These are phyloP conservation scores for Candida gigantensis DNA, from an alignment of 1,139 yeast genomes.

Conservation along the genomic window DNA sequence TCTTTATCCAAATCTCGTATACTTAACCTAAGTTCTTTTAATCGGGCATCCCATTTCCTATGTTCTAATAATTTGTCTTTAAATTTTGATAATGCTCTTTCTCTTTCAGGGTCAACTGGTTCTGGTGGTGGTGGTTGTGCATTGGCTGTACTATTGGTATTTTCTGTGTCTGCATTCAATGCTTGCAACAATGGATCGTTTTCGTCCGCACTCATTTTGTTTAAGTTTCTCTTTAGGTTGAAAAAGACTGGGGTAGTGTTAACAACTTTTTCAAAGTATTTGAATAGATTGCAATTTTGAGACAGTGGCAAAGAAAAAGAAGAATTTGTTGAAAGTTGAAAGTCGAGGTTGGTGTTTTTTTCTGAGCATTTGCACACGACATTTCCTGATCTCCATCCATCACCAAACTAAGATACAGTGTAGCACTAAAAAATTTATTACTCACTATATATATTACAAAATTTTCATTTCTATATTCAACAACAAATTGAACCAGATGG, in stretches of 20 bases:
- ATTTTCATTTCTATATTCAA: conserved; percentile 1
- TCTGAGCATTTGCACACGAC: conserved; percentile 1
- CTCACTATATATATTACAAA: too few relatives aligned
- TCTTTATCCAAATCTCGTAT: conserved; percentile 83
- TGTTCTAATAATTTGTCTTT: conserved; percentile 89
- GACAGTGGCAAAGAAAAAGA: too few relatives aligned
- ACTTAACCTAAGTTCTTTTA: conserved; percentile 79
- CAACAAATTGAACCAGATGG: too few relatives aligned
- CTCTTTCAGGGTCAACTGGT: conserved; percentile 72
- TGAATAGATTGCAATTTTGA: too few relatives aligned
- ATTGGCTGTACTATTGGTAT: conserved; percentile 15
- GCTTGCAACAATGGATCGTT: conserved; percentile 75
- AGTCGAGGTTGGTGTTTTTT: neutral
- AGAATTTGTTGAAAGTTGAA: neutral
- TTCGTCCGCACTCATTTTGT: conserved; percentile 56
- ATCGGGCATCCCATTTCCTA: conserved; percentile 90
- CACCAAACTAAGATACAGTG: too few relatives aligned
- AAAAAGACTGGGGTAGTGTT: neutral
- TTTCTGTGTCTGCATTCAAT: conserved; percentile 50
- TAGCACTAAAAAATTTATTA: too few relatives aligned
- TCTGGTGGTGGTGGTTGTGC: conserved; percentile 40
- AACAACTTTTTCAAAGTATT: too few relatives aligned
- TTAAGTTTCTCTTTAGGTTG: neutral
- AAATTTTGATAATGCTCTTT: conserved; percentile 74
- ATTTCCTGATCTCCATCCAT: neutral